These are phyloP conservation scores for Fusarium pseudonygamai DNA, from an alignment of 2,329 filamentous ascomycete genomes.

Conservation along the genomic window DNA sequence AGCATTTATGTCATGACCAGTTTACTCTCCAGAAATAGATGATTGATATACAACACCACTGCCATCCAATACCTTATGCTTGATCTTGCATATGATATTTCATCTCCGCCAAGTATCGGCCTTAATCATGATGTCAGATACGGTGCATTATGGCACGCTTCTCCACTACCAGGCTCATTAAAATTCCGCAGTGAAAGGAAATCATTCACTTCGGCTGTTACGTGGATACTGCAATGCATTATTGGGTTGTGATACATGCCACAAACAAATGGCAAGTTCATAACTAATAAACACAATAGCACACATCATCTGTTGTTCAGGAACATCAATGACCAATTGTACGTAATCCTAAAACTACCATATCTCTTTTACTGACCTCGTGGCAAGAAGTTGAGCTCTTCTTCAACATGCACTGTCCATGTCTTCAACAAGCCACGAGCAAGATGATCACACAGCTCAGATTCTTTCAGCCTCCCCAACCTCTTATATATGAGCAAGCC, in stretches of 20 bases:
- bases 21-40: neutral
- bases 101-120: neutral
- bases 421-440: neutral
- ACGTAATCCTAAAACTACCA: too few species aligned
- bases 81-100: neutral
- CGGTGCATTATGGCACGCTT: neutral
- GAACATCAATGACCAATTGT: neutral
- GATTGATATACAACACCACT: neutral
- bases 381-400: neutral
- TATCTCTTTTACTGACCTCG: neutral
- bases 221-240: neutral
- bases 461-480: constrained; percentile 16
- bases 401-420: neutral
- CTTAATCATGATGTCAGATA: neutral
- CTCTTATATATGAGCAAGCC: constrained; percentile 3
- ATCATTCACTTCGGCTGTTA: neutral
- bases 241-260: neutral
- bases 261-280: neutral
- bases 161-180: neutral
- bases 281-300: neutral
- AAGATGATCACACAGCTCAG: neutral
- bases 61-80: neutral
- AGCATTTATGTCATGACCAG: neutral
- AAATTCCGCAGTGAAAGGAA: neutral
- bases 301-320: neutral